Percentiles rank a stretch among this genome's conserved stretches.
Conservation (phyloP, 2,329 filamentous ascomycete species). For the Phaeosphaeriaceae sp. region DNA sequence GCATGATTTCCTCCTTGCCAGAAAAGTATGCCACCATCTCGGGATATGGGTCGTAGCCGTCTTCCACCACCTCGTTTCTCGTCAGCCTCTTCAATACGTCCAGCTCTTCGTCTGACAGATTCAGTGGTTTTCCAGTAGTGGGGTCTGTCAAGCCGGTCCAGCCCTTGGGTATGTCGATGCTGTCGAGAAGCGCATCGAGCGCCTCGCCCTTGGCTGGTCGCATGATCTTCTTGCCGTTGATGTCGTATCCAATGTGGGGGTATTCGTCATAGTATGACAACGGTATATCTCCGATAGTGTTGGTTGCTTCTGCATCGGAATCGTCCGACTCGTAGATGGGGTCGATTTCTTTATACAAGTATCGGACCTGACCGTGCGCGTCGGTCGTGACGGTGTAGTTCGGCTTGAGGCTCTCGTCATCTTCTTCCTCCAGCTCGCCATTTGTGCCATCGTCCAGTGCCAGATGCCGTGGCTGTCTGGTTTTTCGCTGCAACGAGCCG, state of each 20-base stretch:
- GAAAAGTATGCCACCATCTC: conserved; percentile 95
- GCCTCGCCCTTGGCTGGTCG: conserved; percentile 93
- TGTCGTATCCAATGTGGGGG: conserved; percentile 97
- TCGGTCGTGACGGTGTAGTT: conserved; percentile 74
- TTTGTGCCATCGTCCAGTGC: conserved; percentile 25
- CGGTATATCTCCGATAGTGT: conserved; percentile 95
- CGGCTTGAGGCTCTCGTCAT: conserved; percentile 45
- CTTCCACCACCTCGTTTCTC: conserved; percentile 84
- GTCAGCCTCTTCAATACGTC: conserved; percentile 88
- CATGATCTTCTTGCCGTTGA: conserved; percentile 98
- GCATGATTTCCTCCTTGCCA: conserved; percentile 89
- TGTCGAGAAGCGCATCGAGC: conserved; percentile 90
- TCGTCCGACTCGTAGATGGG: conserved; percentile 97
- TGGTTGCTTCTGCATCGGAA: conserved; percentile 78
- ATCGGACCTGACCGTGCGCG: conserved; percentile 88
- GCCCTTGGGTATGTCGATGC: conserved; percentile 94
- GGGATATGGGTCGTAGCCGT: conserved; percentile 92
- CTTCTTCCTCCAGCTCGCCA: conserved; percentile 30
- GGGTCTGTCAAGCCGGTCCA: conserved; percentile 97
- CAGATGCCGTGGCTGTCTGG: conserved; percentile 20
- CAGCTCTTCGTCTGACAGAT: conserved; percentile 85
- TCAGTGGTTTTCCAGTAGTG: conserved; percentile 88
- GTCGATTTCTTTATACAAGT: conserved; percentile 92
- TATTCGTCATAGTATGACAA: conserved; percentile 96
- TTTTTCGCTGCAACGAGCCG: conserved; percentile 23